Conservation (phyloP, 2,329 filamentous ascomycete genomes). For the Aschersonia sp. region DNA sequence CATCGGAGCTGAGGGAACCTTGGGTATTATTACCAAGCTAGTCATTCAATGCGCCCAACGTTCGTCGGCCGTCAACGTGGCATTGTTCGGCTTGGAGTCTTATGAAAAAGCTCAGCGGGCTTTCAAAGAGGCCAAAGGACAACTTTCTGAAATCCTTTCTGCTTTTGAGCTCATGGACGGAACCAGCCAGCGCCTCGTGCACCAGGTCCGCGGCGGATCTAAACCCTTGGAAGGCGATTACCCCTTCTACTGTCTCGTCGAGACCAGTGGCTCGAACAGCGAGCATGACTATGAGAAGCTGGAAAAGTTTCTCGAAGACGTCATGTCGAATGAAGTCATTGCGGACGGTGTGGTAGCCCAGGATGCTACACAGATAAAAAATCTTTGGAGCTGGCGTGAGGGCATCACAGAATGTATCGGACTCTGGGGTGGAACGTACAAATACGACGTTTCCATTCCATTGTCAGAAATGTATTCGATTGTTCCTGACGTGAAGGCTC, state of each 20-base stretch:
- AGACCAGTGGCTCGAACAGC: conserved; percentile 87
- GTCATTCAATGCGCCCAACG: conserved; percentile 82
- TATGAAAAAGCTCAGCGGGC: conserved; percentile 80
- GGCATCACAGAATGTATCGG: conserved; percentile 80
- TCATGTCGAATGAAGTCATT: conserved; percentile 80
- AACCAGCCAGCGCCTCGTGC: conserved; percentile 64
- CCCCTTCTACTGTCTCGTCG: conserved; percentile 91
- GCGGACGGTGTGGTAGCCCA: conserved; percentile 83
- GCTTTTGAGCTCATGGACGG: conserved; percentile 97
- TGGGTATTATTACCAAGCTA: conserved; percentile 84
- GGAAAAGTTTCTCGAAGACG: conserved; percentile 75
- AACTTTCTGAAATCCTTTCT: conserved; percentile 88
- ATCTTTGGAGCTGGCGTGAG: conserved; percentile 86
- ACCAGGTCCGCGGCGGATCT: conserved; percentile 59
- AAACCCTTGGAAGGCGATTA: conserved; percentile 73
- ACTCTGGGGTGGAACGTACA: conserved; percentile 91
- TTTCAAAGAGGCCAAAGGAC: conserved; percentile 76
- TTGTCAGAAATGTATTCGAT: conserved; percentile 74
- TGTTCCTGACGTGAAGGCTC: conserved; percentile 69
- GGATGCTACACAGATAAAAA: conserved; percentile 75
- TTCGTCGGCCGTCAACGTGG: conserved; percentile 81
- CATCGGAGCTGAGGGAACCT: conserved; percentile 87
- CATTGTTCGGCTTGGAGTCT: conserved; percentile 80
- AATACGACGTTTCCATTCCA: conserved; percentile 95
- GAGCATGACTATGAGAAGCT: conserved; percentile 93